Base-by-base conservation (phyloP, 2,329 filamentous ascomycete genomes). In the Trichoderma atroviride region DNA sequence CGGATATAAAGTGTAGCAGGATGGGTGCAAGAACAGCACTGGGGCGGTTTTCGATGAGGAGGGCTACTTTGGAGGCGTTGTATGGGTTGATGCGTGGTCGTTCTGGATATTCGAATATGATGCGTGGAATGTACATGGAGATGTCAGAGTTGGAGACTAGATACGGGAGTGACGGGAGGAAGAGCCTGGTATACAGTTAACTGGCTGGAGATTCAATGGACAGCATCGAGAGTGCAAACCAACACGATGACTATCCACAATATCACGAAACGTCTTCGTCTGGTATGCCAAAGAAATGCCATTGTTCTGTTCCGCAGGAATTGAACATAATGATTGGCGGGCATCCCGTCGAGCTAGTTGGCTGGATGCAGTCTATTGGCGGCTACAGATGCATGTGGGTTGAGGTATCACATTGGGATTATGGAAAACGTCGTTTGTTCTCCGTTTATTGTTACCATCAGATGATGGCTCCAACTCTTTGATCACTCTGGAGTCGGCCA, bases 1-100 rank as follows among this genome's bases (percentile, higher is more conserved):
- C 84, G 4, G 83, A 79, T 72, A 87, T 87, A 78, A 87, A 86
- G 74, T 88, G 86, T 29, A 87, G 79, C 76, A 87, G 78, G 50
- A 87, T 78, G 1, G 86, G 85, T 3, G 84, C 85, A 53, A 88
- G 81, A 71, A 83, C 78, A 3, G 85, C 80, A 43, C 81, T 79
- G 1, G 82, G 74, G 0, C 86, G 83, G 76, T 83, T 83, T 75
- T 88, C 86, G 70, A 88, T 83, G 24, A 88, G 80, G 13, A 88
- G 81, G 37, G 85, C 86, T 47, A 88, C 80, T 75, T 87, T 87
- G 71, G 80, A 83, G 61, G 80, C 78, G 74, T 87, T 85, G 60
- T 60, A 69, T 16, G 59, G 53, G 2, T 60, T 31, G 10, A 9
- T 22, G 2, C n/a, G 63, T 9, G 50, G 53, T 5, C 13, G 19